Evolutionary conservation across 2,329 filamentous ascomycete genomes (phyloP).

Genomic region (Rhynchosporium graminicola): DNA sequence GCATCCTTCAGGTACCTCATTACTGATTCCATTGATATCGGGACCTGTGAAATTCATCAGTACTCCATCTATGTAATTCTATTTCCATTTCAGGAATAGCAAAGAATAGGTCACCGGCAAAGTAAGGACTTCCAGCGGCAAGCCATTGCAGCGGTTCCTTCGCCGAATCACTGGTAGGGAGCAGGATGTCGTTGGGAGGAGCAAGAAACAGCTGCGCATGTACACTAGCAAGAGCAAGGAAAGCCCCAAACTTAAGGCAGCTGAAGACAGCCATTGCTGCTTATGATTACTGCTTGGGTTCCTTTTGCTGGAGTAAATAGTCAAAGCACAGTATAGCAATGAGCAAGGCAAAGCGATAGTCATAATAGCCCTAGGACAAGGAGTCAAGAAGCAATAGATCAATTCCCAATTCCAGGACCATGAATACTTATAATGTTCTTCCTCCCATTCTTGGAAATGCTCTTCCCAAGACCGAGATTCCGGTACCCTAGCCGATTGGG

Average conservation of each 20-base stretch:
- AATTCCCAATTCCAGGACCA: not conserved
- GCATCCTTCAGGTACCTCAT: slow-evolving; percentile 56
- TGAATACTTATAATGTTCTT: slow-evolving; percentile 17
- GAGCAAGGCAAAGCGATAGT: not conserved
- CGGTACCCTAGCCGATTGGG: slow-evolving; percentile 8
- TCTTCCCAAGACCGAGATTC: slow-evolving; percentile 1
- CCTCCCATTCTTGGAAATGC: not conserved
- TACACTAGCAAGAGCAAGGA: slow-evolving; percentile 11
- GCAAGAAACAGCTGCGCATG: slow-evolving; percentile 27
- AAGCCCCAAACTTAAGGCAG: slow-evolving; percentile 19
- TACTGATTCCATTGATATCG: slow-evolving; percentile 56
- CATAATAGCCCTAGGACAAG: not conserved
- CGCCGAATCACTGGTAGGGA: slow-evolving; percentile 40
- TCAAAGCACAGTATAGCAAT: not conserved
- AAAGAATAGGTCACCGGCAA: slow-evolving; percentile 46
- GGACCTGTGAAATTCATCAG: slow-evolving; percentile 46
- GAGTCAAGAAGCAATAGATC: not conserved
- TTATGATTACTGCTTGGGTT: not conserved
- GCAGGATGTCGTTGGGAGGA: slow-evolving; percentile 41
- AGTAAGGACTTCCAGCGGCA: slow-evolving; percentile 56
- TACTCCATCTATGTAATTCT: not conserved
- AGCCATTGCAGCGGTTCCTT: slow-evolving; percentile 50
- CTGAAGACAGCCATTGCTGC: slow-evolving; percentile 23
- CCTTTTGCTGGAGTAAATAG: not conserved
- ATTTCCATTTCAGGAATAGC: too few species aligned